phyloP scores from a whole-genome alignment of 345 rosid genomes.

The Diplotaxis tenuifolia region DNA sequence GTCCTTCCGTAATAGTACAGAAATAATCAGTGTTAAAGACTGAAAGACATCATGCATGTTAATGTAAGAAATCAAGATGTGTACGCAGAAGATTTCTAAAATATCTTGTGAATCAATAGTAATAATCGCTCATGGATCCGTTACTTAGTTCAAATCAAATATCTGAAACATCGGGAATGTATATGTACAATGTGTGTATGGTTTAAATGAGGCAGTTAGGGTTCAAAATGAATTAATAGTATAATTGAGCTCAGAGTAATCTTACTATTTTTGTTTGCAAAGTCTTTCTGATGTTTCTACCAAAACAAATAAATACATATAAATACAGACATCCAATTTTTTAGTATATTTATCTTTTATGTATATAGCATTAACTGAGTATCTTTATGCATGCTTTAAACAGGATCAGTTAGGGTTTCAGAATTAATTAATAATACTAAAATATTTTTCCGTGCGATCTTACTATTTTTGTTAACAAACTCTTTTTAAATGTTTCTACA shows the following conservation, averaged over 20 bases:
- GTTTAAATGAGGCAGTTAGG: not conserved
- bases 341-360: not conserved
- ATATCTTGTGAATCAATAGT: not conserved
- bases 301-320: not conserved
- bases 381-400: slow-evolving; percentile 20
- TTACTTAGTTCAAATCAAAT: not conserved
- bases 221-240: not conserved
- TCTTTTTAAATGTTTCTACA: slow-evolving; percentile 19
- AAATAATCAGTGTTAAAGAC: not conserved
- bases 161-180: not conserved
- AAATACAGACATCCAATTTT: not conserved
- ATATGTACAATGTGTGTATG: not conserved
- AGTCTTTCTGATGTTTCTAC: not conserved
- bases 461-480: slow-evolving; percentile 17
- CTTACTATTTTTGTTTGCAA: not conserved
- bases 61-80: not conserved
- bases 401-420: slow-evolving; percentile 11
- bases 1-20: not conserved
- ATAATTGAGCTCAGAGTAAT: slow-evolving; percentile 8
- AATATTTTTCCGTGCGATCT: slow-evolving; percentile 13
- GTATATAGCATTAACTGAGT: not conserved
- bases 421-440: not conserved
- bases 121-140: not conserved
- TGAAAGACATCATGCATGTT: not conserved
- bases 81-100: not conserved